Conservation (phyloP, 345 rosid species). For the Sonneratia alba region DNA sequence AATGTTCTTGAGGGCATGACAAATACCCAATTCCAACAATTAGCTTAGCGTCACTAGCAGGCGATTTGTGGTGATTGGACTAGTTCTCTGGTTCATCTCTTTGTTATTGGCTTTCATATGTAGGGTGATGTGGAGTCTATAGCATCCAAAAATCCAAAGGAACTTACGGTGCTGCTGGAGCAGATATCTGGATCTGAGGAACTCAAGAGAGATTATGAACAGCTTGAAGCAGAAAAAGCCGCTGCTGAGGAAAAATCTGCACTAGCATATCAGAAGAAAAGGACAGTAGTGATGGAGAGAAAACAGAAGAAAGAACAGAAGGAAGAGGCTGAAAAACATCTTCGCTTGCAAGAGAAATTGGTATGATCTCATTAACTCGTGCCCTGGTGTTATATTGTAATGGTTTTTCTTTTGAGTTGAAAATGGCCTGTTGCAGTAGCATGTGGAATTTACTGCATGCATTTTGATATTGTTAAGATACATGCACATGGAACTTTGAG, state of each 20-base stretch:
- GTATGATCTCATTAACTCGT: constrained; percentile 23
- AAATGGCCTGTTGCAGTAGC: not conserved
- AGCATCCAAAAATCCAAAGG: constrained; percentile 94
- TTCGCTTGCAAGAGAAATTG: constrained; percentile 80
- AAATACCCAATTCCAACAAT: not conserved
- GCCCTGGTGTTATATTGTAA: not conserved
- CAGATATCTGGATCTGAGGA: constrained; percentile 97
- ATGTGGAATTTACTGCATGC: not conserved
- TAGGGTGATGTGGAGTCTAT: constrained; percentile 99
- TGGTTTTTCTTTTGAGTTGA: not conserved
- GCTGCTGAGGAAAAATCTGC: constrained; percentile 80
- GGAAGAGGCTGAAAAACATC: constrained; percentile 96
- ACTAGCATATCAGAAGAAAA: constrained; percentile 72
- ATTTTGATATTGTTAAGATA: not conserved
- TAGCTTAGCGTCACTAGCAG: not conserved
- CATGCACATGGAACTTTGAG: not conserved
- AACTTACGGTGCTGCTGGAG: constrained; percentile 80
- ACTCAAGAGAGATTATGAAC: constrained; percentile 82
- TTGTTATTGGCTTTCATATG: constrained; percentile 7
- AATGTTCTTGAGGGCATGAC: not conserved
- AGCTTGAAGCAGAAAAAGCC: constrained; percentile 65
- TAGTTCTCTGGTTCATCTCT: not conserved
- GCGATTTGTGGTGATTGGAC: not conserved
- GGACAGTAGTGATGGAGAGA: constrained; percentile 69
- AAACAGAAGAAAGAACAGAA: constrained; percentile 97